A percentile compares a stretch with the other conserved stretches of the same genome.
Conservation (phyloP, 1,139 yeast genomes). For the Saccharomyces pastorianus region DNA sequence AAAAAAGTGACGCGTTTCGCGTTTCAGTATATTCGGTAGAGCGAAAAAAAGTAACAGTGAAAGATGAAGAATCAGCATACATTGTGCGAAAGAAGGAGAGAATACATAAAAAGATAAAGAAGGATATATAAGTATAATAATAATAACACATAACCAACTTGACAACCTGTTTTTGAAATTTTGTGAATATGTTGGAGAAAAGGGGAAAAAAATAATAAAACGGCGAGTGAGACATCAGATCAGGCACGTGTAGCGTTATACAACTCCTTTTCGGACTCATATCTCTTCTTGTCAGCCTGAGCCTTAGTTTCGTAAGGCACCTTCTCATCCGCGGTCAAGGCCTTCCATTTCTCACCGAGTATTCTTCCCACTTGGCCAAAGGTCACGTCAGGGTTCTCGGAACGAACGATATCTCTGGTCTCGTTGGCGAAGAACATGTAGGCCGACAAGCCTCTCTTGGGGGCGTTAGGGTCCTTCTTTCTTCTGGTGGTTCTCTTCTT, state of each 20-base stretch:
- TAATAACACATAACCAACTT: neutral
- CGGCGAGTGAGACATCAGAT: neutral
- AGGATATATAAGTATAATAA: slow-evolving; percentile 1
- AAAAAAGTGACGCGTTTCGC: neutral
- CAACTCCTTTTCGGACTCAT: slow-evolving; percentile 91
- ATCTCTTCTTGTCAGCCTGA: slow-evolving; percentile 92
- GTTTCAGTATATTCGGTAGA: neutral
- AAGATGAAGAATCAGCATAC: neutral
- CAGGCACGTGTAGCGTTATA: slow-evolving; percentile 45
- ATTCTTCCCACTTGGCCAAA: slow-evolving; percentile 89
- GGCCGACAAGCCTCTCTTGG: slow-evolving; percentile 95
- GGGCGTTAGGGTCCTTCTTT: slow-evolving; percentile 86
- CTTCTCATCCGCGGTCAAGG: slow-evolving; percentile 71
- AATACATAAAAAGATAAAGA: slow-evolving; percentile 2
- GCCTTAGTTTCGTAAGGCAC: slow-evolving; percentile 88
- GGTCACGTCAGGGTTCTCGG: slow-evolving; percentile 89
- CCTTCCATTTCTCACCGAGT: slow-evolving; percentile 96
- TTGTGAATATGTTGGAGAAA: neutral
- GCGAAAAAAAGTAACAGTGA: neutral
- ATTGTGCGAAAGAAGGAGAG: neutral
- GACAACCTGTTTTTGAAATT: neutral
- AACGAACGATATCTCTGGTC: slow-evolving; percentile 88
- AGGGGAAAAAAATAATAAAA: neutral
- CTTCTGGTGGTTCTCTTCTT: slow-evolving; percentile 33
- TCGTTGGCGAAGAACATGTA: slow-evolving; percentile 98